Base-by-base conservation (phyloP, 257 asterid genomes). In the Handroanthus guayacan region DNA sequence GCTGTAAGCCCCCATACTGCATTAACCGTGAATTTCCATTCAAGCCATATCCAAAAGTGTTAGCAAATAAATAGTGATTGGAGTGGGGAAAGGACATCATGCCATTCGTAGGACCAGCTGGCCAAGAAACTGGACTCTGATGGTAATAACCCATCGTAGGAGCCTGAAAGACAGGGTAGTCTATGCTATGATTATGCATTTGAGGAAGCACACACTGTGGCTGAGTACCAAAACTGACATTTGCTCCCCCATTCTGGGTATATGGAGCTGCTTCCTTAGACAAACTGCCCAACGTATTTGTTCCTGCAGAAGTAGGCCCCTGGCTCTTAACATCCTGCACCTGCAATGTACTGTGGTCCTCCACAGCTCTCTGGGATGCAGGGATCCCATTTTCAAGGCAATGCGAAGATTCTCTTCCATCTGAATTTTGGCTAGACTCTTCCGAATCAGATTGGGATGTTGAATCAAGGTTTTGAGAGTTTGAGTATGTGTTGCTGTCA, bases 391-490 rank as follows among this genome's bases (percentile, higher is more conserved):
- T 84, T 81, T 80, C 86, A 51, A 18, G 67, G 86, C 83, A 61
- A 67, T 75, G 81, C 12, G 89, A 75, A 71, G 84, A 71, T 75
- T 80, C 94, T 84, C 91, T 87, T 68, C 83, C 89, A 72, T 89
- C 97, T 47, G 91, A 88, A 78, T 78, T 86, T 80, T 84, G 92
- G 79, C 86, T 87, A 47, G 91, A 84, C 71, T 89, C 97, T 77
- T 95, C 97, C 0, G 97, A 89, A 84, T 95, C 98, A 12, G 97
- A 93, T 48, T 88, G 84, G 34, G 95, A 86, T 57, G 90, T 82
- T 43, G 94, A 89, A 80, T 87, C 99, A 37, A 86, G 84, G 71
- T 87, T 89, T 75, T 80, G 95, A n/a, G 84, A 82, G 60, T 87
- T 89, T 9, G 92, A 93, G 70, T 83, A 91, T 6, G 77, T 56